Evolutionary conservation across 148 eudicot genomes (phyloP), one percentile per base, ranked within the genome.

Genomic region (Rhododendron ferrugineum): DNA sequence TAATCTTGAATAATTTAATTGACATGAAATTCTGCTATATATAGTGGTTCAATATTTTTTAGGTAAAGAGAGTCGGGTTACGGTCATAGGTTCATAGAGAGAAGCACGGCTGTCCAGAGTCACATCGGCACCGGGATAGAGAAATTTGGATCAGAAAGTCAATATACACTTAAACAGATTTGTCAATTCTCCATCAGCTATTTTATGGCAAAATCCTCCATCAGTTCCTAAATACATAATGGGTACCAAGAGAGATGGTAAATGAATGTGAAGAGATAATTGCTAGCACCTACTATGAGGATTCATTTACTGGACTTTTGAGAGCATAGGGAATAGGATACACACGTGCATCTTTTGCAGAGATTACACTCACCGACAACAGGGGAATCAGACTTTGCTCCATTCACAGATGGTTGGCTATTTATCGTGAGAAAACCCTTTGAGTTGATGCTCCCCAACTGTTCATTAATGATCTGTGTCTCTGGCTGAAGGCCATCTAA

Each of bases 401-500:
- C 99, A 84, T 95, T 96, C 62, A 96, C 98, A 26, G 99, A 94
- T 22, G 99, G 99, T 87, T 95, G 99, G 87, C 99, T 96, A 82
- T 96, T 96, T 87, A 95, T 93, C 36, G 99, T 95, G 87, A 95
- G 96, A 82, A 95, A 95, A 62, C 99, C 99, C 91, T 94, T 95
- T 34, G 64, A 52, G 80, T 96, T 96, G 34, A 96, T 90, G 83
- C 82, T 86, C 60, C 86, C 93, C 79, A 96, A 91, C 75, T 94
- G 89, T 62, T 96, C 96, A 84, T 91, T 89, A 15, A 96, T 96
- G 85, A 93, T 94, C 88, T 93, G 93, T 79, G 99, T 95, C 90
- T 96, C 99, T 85, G 98, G 95, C 91, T 96, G 99, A 92, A 96
- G 99, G 85, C 97, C 97, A 86, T 94, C 99, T 44, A 96, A 79